Percentiles rank a stretch among this genome's conserved stretches.
phyloP scores from a whole-genome alignment of 352 stramenopile genomes.

The Phytophthora citrophthora region DNA sequence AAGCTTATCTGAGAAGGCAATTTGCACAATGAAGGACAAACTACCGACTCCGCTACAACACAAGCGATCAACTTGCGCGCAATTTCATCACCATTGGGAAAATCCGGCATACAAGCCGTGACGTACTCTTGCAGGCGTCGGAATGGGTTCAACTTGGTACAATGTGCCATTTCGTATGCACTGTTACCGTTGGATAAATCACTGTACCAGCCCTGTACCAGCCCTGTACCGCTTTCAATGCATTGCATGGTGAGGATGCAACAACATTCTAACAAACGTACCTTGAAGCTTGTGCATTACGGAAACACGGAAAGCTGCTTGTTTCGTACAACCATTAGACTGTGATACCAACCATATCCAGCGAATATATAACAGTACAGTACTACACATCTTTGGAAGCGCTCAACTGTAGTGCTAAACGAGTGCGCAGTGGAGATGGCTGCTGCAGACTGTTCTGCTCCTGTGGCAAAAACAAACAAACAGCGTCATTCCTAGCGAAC shows the following conservation, averaged over 20 bases:
- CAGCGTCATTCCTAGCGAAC: background rate
- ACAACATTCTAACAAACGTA: too few relatives aligned
- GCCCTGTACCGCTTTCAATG: conserved; percentile 13
- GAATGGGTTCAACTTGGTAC: conserved; percentile 10
- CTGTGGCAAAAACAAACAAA: conserved; percentile 16
- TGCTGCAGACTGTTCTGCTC: conserved; percentile 28
- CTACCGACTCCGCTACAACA: background rate
- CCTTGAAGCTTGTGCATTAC: too few relatives aligned
- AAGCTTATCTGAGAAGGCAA: background rate
- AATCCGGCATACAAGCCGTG: conserved; percentile 1
- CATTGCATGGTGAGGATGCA: background rate
- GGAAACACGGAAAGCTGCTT: too few relatives aligned
- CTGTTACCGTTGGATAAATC: background rate
- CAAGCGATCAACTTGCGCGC: background rate
- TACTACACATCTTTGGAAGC: conserved; percentile 50
- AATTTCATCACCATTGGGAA: background rate
- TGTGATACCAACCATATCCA: too few relatives aligned
- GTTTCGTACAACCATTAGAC: too few relatives aligned
- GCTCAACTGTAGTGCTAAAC: conserved; percentile 48
- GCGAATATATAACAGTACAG: conserved; percentile 18
- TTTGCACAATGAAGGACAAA: conserved; percentile 1
- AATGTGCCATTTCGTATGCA: conserved; percentile 13
- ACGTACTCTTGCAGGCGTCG: conserved; percentile 11
- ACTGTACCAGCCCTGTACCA: conserved; percentile 13
- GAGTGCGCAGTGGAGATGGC: conserved; percentile 47